These are phyloP conservation scores for Leishmania amazonensis DNA, from an alignment of 208 protist genomes.

Conservation along the genomic window DNA sequence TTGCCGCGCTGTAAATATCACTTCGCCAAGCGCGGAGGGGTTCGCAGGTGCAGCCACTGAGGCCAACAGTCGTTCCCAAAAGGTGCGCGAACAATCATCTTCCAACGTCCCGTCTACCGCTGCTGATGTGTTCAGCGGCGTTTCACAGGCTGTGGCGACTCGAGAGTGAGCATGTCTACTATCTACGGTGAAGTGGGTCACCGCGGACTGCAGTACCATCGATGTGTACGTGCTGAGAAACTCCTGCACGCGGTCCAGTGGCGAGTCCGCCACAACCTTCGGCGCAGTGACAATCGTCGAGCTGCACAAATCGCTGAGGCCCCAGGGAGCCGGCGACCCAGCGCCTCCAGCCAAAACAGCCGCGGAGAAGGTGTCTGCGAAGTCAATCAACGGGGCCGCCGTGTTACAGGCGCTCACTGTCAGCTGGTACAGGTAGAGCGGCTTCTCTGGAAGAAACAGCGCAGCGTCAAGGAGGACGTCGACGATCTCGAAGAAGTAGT, in stretches of 20 bases:
- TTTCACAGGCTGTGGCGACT: conserved; percentile 4
- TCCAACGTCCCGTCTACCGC: background rate
- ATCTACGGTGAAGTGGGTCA: conserved; percentile 31
- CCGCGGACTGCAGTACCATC: conserved; percentile 34
- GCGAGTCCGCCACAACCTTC: background rate
- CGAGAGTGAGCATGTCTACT: conserved; percentile 10
- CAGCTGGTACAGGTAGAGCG: conserved; percentile 44
- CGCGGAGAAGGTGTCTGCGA: conserved; percentile 13
- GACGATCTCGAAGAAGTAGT: conserved; percentile 65
- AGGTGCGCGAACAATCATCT: background rate
- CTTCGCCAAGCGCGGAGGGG: conserved; percentile 2
- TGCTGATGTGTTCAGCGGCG: background rate
- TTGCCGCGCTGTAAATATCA: background rate
- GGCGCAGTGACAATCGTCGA: background rate
- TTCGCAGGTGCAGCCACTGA: background rate
- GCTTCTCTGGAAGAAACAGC: conserved; percentile 38
- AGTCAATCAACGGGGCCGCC: conserved; percentile 5
- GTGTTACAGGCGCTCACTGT: conserved; percentile 21
- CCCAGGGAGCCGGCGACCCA: conserved; percentile 10
- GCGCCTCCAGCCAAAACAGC: conserved; percentile 10
- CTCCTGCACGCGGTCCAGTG: conserved; percentile 40
- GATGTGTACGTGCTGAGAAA: conserved; percentile 48
- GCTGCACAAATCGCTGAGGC: conserved; percentile 1
- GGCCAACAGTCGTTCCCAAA: background rate
- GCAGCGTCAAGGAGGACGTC: conserved; percentile 53